phyloP scores from a whole-genome alignment of 179 eudicot species.

The Sideroxylon spinosum region DNA sequence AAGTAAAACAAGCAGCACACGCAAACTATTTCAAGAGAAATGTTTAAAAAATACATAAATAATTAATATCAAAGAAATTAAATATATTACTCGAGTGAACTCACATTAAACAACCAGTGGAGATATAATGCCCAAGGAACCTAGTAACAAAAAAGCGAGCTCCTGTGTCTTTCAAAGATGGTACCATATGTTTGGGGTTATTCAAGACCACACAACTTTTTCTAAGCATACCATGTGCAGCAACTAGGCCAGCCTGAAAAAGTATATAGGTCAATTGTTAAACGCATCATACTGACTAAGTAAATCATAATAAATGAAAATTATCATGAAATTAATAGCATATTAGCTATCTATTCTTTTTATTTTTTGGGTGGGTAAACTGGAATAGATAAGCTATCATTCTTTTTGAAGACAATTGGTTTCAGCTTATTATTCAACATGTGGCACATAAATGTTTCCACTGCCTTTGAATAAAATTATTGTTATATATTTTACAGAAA shows the following conservation, averaged over 20 bases:
- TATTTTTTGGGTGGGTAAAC: too few relatives aligned
- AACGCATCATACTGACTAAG: background rate
- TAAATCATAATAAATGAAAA: background rate
- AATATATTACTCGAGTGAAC: conserved; percentile 22
- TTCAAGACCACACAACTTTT: conserved; percentile 32
- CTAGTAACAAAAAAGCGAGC: conserved; percentile 65
- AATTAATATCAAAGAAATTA: background rate
- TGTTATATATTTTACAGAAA: background rate
- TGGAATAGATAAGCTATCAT: background rate
- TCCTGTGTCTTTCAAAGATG: conserved; percentile 59
- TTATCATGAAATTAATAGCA: background rate
- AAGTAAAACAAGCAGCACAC: background rate
- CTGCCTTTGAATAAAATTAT: background rate
- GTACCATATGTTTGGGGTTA: conserved; percentile 83
- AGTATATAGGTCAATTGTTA: background rate
- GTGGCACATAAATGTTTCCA: background rate
- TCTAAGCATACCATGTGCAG: conserved; percentile 63
- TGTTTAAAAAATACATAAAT: background rate
- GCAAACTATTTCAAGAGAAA: background rate
- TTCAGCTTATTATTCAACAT: background rate
- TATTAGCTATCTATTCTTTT: background rate
- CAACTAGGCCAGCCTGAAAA: conserved; percentile 68
- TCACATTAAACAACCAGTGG: conserved; percentile 75
- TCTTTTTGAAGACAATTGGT: background rate
- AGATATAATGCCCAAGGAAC: conserved; percentile 53